Evolutionary conservation across 345 rosid genomes (phyloP).

Genomic region (Hypericum androsaemum): DNA sequence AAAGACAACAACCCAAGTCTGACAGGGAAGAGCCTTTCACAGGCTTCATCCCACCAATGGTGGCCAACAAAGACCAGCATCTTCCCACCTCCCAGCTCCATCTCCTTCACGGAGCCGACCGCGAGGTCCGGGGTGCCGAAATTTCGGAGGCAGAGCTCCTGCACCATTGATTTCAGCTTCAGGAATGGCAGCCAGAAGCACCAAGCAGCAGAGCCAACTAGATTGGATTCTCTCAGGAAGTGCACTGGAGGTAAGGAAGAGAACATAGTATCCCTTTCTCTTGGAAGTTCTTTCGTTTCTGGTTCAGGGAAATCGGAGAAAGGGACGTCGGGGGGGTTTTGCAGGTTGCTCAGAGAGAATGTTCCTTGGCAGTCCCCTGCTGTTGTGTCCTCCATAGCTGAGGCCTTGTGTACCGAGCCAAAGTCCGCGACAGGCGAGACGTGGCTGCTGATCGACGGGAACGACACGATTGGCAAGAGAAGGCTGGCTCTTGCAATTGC

Average conservation of each 20-base stretch:
- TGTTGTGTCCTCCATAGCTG: constrained; percentile 38
- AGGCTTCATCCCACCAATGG: constrained; percentile 39
- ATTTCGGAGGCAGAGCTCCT: constrained; percentile 58
- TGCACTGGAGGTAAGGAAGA: constrained; percentile 44
- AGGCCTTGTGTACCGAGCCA: constrained; percentile 26
- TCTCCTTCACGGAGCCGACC: constrained; percentile 35
- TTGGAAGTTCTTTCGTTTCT: constrained; percentile 43
- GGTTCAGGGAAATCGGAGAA: constrained; percentile 28
- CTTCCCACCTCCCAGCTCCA: constrained; percentile 34
- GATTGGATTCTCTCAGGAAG: constrained; percentile 54
- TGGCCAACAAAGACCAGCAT: constrained; percentile 36
- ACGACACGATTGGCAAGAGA: constrained; percentile 59
- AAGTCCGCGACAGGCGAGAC: constrained; percentile 25
- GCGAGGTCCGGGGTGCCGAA: constrained; percentile 43
- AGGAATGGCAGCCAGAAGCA: constrained; percentile 25
- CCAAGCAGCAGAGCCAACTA: constrained; percentile 28
- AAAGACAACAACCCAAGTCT: constrained; percentile 19
- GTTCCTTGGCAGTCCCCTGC: constrained; percentile 64
- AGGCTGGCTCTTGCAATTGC: constrained; percentile 61
- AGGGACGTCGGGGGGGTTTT: constrained; percentile 20
- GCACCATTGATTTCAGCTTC: constrained; percentile 53
- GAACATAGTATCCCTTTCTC: constrained; percentile 65
- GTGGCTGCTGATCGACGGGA: constrained; percentile 62
- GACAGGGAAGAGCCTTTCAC: constrained; percentile 21
- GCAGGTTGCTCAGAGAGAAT: constrained; percentile 41